phyloP scores from a whole-genome alignment of 257 asterid species.

The Henckelia pumila region DNA sequence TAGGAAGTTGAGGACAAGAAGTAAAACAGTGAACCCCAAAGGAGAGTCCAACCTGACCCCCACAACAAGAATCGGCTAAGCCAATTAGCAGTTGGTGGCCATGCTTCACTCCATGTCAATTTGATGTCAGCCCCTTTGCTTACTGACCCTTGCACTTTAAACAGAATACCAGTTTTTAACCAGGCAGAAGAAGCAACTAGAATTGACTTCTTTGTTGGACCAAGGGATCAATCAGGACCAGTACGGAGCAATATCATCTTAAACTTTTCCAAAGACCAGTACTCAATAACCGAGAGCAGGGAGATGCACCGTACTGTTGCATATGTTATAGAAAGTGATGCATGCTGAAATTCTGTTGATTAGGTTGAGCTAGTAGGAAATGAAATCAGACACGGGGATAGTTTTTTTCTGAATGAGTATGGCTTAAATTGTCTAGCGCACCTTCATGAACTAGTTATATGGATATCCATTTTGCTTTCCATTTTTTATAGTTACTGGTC shows the following conservation, averaged over 20 bases:
- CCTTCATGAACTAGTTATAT: background rate
- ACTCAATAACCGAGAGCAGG: background rate
- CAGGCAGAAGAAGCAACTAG: background rate
- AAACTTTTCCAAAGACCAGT: background rate
- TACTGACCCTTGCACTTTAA: background rate
- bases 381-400: background rate
- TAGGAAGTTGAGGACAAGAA: too few relatives aligned
- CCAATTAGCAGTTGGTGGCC: background rate
- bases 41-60: background rate
- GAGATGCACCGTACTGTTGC: background rate
- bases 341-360: background rate
- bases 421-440: background rate
- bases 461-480: background rate
- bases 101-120: background rate
- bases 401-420: background rate
- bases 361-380: background rate
- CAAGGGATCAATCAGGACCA: background rate
- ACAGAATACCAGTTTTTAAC: background rate
- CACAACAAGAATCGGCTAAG: background rate
- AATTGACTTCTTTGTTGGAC: background rate
- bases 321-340: background rate
- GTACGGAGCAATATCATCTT: background rate
- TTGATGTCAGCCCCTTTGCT: background rate
- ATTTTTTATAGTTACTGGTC: background rate
- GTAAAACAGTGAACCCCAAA: too few relatives aligned